Percentiles rank a stretch among this genome's conserved stretches.
phyloP scores from a whole-genome alignment of 2,329 filamentous ascomycete species.

The Cercospora citrullina region DNA sequence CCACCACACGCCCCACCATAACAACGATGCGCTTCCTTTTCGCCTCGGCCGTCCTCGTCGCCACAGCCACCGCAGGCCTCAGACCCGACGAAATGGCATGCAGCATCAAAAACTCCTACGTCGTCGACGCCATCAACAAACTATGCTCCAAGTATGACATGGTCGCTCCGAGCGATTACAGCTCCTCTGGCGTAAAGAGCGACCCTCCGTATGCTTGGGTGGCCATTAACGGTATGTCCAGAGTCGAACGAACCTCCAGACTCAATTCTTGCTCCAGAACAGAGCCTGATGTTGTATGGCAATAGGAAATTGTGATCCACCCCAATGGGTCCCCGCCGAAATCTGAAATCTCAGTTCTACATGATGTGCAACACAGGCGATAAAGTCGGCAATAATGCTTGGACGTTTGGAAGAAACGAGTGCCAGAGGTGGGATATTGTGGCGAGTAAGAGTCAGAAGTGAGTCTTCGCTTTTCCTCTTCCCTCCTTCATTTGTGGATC shows the following conservation, averaged over 20 bases:
- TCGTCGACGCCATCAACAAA: constrained; percentile 11
- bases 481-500: too few species aligned
- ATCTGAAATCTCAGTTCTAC: constrained; percentile 14
- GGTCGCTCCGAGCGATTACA: constrained; percentile 8
- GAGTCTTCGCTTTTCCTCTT: neutral
- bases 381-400: neutral
- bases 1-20: neutral
- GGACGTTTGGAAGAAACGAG: constrained; percentile 6
- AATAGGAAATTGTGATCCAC: constrained; percentile 11
- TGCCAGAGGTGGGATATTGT: constrained; percentile 15
- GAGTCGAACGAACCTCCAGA: too few species aligned
- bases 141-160: constrained; percentile 18
- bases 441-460: constrained; percentile 3
- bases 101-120: constrained; percentile 10
- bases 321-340: constrained; percentile 14
- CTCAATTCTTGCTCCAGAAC: too few species aligned
- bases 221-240: neutral
- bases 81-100: constrained; percentile 1
- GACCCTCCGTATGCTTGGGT: neutral
- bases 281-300: too few species aligned
- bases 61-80: neutral
- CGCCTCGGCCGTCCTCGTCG: neutral
- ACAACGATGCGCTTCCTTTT: constrained; percentile 3
- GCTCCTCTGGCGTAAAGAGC: neutral
- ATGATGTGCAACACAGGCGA: constrained; percentile 11